Conservation (phyloP, 2,329 filamentous ascomycete genomes). For the Thermomyces lanuginosus region DNA sequence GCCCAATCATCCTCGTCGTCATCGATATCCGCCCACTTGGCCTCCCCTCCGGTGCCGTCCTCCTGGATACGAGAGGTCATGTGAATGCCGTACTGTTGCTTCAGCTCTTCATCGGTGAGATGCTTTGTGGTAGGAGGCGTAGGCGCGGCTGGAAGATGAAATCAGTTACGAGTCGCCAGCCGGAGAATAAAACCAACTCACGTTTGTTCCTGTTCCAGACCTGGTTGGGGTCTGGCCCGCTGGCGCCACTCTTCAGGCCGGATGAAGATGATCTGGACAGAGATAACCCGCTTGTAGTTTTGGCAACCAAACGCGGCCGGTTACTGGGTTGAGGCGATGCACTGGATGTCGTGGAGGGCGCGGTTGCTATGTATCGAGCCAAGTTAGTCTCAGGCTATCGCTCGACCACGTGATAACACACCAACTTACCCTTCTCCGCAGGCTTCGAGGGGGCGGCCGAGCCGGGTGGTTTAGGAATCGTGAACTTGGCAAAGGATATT, state of each 20-base stretch:
- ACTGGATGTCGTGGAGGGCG: conserved; percentile 22
- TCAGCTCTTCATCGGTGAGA: conserved; percentile 51
- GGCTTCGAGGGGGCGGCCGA: conserved; percentile 34
- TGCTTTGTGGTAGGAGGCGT: conserved; percentile 44
- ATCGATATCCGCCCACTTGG: conserved; percentile 54
- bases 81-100: conserved; percentile 53
- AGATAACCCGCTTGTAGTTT: conserved; percentile 40
- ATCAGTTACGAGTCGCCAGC: conserved; percentile 9
- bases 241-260: conserved; percentile 29
- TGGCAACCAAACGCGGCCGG: conserved; percentile 46
- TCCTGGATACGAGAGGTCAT: conserved; percentile 48
- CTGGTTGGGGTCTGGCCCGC: conserved; percentile 48
- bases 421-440: conserved; percentile 41
- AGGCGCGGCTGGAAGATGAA: conserved; percentile 24
- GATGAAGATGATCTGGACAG: conserved; percentile 32
- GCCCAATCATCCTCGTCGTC: conserved; percentile 55
- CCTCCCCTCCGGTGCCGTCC: conserved; percentile 44
- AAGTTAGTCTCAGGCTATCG: conserved; percentile 1
- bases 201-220: conserved; percentile 56
- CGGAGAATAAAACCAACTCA: conserved; percentile 15
- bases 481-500: conserved; percentile 50
- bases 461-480: conserved; percentile 45
- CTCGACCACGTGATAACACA: too few species aligned
- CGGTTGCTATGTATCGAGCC: conserved; percentile 14
- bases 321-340: conserved; percentile 28